Percentiles rank a stretch among this genome's conserved stretches.
phyloP scores from a whole-genome alignment of 2,329 filamentous ascomycete genomes.

The Helotiales sp. region DNA sequence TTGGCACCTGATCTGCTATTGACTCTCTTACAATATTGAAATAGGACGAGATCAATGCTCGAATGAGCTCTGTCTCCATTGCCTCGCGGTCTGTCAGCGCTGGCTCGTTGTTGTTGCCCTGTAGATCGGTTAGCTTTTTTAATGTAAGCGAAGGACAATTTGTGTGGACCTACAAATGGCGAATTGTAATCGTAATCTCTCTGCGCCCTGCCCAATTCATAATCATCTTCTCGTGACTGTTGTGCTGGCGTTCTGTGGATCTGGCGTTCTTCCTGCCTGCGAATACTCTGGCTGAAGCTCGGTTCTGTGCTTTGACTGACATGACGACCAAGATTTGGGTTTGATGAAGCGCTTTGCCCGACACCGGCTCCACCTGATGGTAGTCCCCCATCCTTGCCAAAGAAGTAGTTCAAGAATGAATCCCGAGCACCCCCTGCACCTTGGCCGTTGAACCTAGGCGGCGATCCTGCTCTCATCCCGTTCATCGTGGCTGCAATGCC shows the following conservation, averaged over 20 bases:
- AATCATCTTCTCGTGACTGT: constrained; percentile 53
- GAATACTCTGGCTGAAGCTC: constrained; percentile 82
- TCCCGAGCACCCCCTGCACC: constrained; percentile 72
- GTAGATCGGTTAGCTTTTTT: constrained; percentile 31
- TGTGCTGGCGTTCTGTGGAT: constrained; percentile 52
- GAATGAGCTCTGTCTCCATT: constrained; percentile 96
- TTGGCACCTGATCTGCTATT: constrained; percentile 98
- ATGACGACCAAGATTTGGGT: constrained; percentile 61
- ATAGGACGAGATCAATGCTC: constrained; percentile 94
- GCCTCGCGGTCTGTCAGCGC: constrained; percentile 94
- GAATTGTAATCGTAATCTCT: constrained; percentile 49
- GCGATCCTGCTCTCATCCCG: constrained; percentile 64
- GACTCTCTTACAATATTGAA: constrained; percentile 99
- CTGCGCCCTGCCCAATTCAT: constrained; percentile 41
- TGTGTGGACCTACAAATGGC: constrained; percentile 52
- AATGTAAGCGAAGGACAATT: constrained; percentile 10
- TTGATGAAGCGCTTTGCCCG: constrained; percentile 45
- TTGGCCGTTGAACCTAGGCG: constrained; percentile 65
- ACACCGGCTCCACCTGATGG: constrained; percentile 48
- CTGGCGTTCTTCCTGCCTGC: constrained; percentile 64
- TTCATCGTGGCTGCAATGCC: constrained; percentile 71
- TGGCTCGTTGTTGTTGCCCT: constrained; percentile 72
- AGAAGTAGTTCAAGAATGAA: constrained; percentile 98
- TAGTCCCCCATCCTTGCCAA: constrained; percentile 82
- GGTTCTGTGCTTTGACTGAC: constrained; percentile 80